phyloP scores from a whole-genome alignment of 768 basidiomycete species.

The Kwoniella sp. region DNA sequence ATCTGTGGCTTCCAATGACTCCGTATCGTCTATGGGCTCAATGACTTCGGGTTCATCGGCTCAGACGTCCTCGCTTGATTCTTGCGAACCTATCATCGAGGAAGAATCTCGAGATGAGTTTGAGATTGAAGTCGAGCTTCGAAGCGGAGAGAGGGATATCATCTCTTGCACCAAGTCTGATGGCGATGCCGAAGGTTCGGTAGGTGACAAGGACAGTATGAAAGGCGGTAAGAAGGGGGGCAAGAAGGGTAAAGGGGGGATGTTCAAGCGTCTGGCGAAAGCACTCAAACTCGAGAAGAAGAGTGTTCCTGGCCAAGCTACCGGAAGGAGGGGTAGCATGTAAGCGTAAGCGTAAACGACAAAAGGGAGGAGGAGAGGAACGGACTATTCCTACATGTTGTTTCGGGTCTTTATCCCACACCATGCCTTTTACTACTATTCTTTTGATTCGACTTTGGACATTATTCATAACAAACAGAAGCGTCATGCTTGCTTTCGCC shows the following conservation, averaged over 20 bases:
- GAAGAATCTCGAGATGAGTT: constrained; percentile 11
- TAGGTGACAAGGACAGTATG: constrained; percentile 21
- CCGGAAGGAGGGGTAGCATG: constrained; percentile 26
- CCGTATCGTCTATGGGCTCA: constrained; percentile 16
- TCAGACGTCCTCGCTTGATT: constrained; percentile 22
- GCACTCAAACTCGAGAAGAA: constrained; percentile 44
- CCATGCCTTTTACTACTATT: too few relatives aligned
- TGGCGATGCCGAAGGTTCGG: constrained; percentile 39
- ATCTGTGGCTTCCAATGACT: constrained; percentile 18
- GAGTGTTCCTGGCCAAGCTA: constrained; percentile 9
- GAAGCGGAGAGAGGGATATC: constrained; percentile 13
- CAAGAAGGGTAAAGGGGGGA: constrained; percentile 30
- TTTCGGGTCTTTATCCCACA: too few relatives aligned
- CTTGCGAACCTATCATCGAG: constrained; percentile 26
- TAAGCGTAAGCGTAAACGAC: constrained; percentile 2
- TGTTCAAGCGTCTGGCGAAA: constrained; percentile 42
- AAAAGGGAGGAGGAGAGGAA: too few relatives aligned
- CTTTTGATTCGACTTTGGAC: too few relatives aligned
- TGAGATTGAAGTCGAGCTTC: constrained; percentile 9
- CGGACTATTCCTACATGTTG: too few relatives aligned
- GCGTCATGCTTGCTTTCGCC: too few relatives aligned
- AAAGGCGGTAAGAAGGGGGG: constrained; percentile 6
- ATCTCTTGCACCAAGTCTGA: constrained; percentile 43
- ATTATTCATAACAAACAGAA: too few relatives aligned
- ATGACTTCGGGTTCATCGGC: constrained; percentile 26